phyloP scores from a whole-genome alignment of 208 protist genomes.

The Leishmania lainsoni region DNA sequence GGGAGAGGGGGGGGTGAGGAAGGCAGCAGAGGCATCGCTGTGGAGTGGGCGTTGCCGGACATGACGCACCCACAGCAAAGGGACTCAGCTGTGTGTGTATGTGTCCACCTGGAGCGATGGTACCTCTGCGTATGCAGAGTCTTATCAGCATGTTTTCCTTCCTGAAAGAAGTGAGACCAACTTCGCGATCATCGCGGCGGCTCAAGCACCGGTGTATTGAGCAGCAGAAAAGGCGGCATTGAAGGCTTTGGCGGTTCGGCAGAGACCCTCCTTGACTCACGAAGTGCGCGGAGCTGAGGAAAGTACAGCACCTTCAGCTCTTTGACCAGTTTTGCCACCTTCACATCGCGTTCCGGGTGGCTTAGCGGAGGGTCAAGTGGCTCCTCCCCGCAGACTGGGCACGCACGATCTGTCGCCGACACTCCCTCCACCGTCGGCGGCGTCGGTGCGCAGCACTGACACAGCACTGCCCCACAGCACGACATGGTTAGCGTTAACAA shows the following conservation, averaged over 20 bases:
- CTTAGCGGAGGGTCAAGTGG: slow-evolving; percentile 56
- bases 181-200: slow-evolving; percentile 1
- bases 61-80: background rate
- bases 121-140: background rate
- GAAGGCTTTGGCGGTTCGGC: slow-evolving; percentile 23
- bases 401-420: slow-evolving; percentile 38
- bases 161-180: background rate
- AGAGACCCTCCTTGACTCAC: slow-evolving; percentile 16
- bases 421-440: slow-evolving; percentile 45
- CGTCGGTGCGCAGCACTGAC: slow-evolving; percentile 58
- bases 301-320: slow-evolving; percentile 80
- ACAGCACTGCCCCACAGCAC: slow-evolving; percentile 80
- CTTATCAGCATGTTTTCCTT: background rate
- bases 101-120: background rate
- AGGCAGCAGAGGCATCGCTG: background rate
- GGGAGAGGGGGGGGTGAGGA: background rate
- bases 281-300: slow-evolving; percentile 43
- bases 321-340: slow-evolving; percentile 60
- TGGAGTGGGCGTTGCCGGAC: background rate
- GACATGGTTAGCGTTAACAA: slow-evolving; percentile 70
- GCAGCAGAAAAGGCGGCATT: slow-evolving; percentile 13
- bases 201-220: slow-evolving; percentile 35
- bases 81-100: background rate
- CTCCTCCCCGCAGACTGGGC: slow-evolving; percentile 68
- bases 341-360: slow-evolving; percentile 50